Conservation (phyloP, 768 basidiomycete species). For the Fomitopsis pulvina region DNA sequence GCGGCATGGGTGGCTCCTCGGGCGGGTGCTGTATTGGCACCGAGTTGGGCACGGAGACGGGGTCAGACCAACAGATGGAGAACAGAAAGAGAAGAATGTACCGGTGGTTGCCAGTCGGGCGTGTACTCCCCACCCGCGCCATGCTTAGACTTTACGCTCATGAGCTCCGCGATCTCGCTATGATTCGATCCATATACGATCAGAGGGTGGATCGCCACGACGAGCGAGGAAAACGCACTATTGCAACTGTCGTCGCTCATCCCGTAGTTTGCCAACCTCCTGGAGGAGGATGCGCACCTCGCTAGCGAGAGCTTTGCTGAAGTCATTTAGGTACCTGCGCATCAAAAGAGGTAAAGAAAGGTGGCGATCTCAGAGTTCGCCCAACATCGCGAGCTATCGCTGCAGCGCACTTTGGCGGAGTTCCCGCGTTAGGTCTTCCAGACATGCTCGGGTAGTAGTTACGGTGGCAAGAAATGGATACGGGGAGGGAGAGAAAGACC, state of each 20-base stretch:
- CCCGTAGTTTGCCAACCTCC: constrained; percentile 54
- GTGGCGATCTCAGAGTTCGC: neutral
- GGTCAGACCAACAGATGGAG: no score
- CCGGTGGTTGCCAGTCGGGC: constrained; percentile 66
- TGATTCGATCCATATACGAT: neutral
- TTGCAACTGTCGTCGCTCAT: constrained; percentile 51
- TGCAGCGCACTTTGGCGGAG: constrained; percentile 1
- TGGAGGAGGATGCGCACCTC: constrained; percentile 57
- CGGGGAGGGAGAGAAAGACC: no score
- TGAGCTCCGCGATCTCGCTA: constrained; percentile 81
- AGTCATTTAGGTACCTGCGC: constrained; percentile 48
- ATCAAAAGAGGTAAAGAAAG: neutral
- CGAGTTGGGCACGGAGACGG: neutral
- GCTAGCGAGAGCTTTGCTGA: constrained; percentile 54
- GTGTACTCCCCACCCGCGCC: constrained; percentile 74
- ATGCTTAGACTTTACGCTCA: constrained; percentile 79
- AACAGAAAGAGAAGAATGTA: constrained; percentile 22
- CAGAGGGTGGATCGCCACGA: neutral
- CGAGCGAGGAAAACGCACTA: constrained; percentile 31
- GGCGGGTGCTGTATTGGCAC: constrained; percentile 1
- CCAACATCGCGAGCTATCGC: neutral
- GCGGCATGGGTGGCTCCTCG: constrained; percentile 16
- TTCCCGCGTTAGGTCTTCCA: neutral
- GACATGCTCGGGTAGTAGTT: no score
- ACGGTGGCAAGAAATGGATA: no score